Percentiles rank a stretch among this genome's conserved stretches.
These are phyloP conservation scores for Choricystis sp. DNA, from an alignment of 139 green algal species.

Conservation along the genomic window DNA sequence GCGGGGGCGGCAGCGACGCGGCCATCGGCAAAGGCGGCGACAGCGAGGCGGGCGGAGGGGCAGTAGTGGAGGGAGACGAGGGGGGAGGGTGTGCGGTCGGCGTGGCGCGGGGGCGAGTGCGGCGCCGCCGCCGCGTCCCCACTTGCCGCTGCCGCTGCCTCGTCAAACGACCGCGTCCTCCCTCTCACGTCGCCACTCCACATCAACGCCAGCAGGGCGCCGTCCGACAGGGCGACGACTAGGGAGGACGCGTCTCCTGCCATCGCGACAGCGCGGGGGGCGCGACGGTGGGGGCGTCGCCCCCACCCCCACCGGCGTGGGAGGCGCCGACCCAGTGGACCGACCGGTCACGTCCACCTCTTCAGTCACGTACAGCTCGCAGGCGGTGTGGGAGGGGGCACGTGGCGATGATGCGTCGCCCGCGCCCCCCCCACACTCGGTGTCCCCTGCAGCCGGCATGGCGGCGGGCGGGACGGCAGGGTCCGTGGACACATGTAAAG, in stretches of 20 bases:
- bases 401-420: too few relatives aligned
- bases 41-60: background rate
- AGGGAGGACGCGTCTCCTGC: constrained; percentile 14
- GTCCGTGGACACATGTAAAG: constrained; percentile 34
- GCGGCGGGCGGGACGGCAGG: constrained; percentile 10
- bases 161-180: too few relatives aligned
- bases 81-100: background rate
- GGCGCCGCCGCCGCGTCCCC: too few relatives aligned
- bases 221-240: constrained; percentile 37
- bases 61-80: background rate
- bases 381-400: too few relatives aligned
- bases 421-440: too few relatives aligned
- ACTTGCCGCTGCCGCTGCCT: background rate
- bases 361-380: too few relatives aligned
- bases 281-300: background rate
- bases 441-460: constrained; percentile 2
- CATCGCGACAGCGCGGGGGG: constrained; percentile 13
- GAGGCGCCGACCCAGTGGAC: constrained; percentile 4
- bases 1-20: background rate
- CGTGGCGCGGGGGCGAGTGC: background rate
- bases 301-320: background rate
- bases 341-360: too few relatives aligned
- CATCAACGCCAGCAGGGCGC: constrained; percentile 28
- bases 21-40: background rate
- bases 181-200: constrained; percentile 46